Evolutionary conservation across 768 basidiomycete genomes (phyloP).

Genomic region (Boletales sp.): DNA sequence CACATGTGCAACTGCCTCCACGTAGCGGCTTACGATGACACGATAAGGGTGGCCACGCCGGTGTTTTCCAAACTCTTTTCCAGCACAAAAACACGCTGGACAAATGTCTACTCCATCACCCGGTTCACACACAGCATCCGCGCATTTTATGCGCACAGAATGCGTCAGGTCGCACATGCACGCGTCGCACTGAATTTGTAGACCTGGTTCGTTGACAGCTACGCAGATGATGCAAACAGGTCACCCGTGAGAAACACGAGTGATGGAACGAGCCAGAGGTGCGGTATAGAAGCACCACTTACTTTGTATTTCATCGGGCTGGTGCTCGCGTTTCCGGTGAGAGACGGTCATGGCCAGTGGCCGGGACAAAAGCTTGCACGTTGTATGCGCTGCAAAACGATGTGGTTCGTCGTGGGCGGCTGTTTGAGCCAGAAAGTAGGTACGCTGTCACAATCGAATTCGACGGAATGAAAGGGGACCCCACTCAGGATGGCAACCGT

Average conservation of each 20-base stretch:
- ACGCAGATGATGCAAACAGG: slow-evolving; percentile 26
- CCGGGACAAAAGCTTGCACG: neutral
- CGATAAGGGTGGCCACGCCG: slow-evolving; percentile 87
- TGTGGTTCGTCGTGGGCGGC: slow-evolving; percentile 2
- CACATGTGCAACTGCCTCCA: neutral
- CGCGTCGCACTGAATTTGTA: slow-evolving; percentile 79
- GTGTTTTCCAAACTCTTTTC: slow-evolving; percentile 85
- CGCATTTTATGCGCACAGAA: slow-evolving; percentile 95
- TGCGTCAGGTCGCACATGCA: slow-evolving; percentile 90
- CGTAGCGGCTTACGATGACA: slow-evolving; percentile 62
- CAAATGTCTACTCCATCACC: slow-evolving; percentile 90
- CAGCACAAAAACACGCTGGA: slow-evolving; percentile 86
- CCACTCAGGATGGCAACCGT: too few relatives aligned
- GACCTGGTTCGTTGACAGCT: slow-evolving; percentile 80
- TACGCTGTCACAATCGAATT: too few relatives aligned
- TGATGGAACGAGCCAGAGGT: neutral
- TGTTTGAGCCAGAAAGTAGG: neutral
- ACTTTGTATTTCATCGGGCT: slow-evolving; percentile 66
- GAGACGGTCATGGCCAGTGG: slow-evolving; percentile 53
- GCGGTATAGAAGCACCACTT: slow-evolving; percentile 20
- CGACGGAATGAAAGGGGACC: too few relatives aligned
- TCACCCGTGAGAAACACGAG: slow-evolving; percentile 22
- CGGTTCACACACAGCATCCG: slow-evolving; percentile 70
- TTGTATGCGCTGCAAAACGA: neutral
- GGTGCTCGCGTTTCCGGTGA: slow-evolving; percentile 60